Conservation (phyloP, 495 filamentous ascomycete genomes). For the Echria macrotheca region DNA sequence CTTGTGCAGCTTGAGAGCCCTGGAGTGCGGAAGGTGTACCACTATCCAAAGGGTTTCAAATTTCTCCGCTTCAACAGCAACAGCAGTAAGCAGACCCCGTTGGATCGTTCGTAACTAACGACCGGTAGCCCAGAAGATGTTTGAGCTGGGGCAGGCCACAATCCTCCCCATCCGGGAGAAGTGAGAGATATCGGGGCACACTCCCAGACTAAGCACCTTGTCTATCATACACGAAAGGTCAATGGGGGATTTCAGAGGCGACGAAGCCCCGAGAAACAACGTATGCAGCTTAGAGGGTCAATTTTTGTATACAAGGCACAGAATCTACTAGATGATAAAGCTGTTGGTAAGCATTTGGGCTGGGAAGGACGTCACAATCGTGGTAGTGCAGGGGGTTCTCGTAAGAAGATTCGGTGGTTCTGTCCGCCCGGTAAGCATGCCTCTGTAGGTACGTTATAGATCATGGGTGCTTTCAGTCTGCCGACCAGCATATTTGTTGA, state of each 20-base stretch:
- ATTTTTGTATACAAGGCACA: neutral
- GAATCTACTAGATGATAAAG: neutral
- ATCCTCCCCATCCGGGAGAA: no score
- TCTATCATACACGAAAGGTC: neutral
- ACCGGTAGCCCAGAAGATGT: conserved; percentile 10
- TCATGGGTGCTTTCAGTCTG: no score
- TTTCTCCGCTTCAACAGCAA: conserved; percentile 16
- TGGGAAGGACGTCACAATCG: neutral
- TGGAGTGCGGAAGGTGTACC: conserved; percentile 12
- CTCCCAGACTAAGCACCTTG: no score
- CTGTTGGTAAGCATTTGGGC: neutral
- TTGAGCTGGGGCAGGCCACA: conserved; percentile 13
- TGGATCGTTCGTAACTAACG: neutral
- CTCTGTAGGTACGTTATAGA: no score
- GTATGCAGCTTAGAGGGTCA: neutral
- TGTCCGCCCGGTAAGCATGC: neutral
- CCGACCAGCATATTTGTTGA: no score
- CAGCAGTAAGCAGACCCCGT: conserved; percentile 4
- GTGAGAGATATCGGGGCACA: no score
- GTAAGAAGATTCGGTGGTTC: neutral
- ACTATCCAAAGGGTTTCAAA: conserved; percentile 17
- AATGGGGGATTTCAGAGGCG: neutral
- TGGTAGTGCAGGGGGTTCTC: neutral
- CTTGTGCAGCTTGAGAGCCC: conserved; percentile 14
- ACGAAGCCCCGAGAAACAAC: neutral